phyloP scores from a whole-genome alignment of 371 early-diverging fungal genomes.

The Lichtheimia corymbifera region DNA sequence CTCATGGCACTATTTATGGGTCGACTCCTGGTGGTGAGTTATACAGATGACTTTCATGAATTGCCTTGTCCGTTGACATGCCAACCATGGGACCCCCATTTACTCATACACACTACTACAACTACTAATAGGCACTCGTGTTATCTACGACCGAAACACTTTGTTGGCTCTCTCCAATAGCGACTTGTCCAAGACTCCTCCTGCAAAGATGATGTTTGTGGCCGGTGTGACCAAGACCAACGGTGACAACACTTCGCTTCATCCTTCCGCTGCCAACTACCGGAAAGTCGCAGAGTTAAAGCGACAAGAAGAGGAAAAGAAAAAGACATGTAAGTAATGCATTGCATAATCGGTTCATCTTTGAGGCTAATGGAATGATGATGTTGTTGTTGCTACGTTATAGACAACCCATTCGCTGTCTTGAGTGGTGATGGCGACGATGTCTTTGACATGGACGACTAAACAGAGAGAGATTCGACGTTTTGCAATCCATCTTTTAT shows the following conservation, averaged over 20 bases:
- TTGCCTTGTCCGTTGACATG: no score
- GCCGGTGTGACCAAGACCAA: conserved; percentile 62
- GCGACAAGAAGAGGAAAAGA: conserved; percentile 45
- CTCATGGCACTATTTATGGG: conserved; percentile 61
- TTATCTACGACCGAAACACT: conserved; percentile 66
- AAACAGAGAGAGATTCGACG: not conserved
- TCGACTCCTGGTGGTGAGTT: conserved; percentile 62
- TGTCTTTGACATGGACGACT: conserved; percentile 27
- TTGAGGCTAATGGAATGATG: no score
- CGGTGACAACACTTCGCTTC: conserved; percentile 8
- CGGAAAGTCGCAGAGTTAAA: conserved; percentile 38
- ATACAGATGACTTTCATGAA: no score
- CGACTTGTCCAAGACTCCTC: conserved; percentile 63
- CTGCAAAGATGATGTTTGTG: conserved; percentile 60
- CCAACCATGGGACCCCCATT: no score
- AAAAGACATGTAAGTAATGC: conserved; percentile 44
- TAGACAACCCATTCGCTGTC: conserved; percentile 46
- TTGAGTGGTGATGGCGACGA: conserved; percentile 28
- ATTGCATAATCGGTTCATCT: no score
- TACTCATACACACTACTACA: not conserved
- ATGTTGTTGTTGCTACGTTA: not conserved
- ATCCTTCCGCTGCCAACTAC: conserved; percentile 26
- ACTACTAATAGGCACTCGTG: conserved; percentile 51
- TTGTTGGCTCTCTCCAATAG: conserved; percentile 68
- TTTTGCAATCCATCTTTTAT: no score